Evolutionary conservation across 1,284 basidiomycete species (phyloP), one percentile per base, ranked within the genome.

Genomic region (Ganoderma resinaceum): DNA sequence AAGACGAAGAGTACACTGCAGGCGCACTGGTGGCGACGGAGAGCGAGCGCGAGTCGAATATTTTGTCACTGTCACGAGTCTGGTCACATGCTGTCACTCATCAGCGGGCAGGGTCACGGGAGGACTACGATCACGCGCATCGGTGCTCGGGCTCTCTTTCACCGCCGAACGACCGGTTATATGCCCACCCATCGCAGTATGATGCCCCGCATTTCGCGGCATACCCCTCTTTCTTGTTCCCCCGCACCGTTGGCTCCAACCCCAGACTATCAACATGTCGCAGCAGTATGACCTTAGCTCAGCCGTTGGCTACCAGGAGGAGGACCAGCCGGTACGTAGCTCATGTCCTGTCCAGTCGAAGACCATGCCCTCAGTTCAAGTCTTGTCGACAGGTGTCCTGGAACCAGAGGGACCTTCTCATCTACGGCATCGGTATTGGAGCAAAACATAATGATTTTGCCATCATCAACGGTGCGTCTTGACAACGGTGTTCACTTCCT

Each of bases 341-440:
- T 14, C 35, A 37, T 58, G 33, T 38, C 1, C 35, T 58, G 33
- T 38, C 1, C 35, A 38, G 18, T 31, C 20, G 23, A 49, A 14
- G 23, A 4, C 12, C 23, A 26, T 26, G 11, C 46, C 23, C 46
- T 23, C 23, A 1, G 23, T 12, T 12, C 23, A 11, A 11, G 9
- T 12, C 23, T 26, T 23, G 2, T 49, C 46, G 1, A 26, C 46
- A 49, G 46, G 46, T 49, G 8, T 49, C 46, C 23, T 93, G 91
- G 91, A 91, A 90, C 78, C 88, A 88, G 78, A 84, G 90, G 52
- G 91, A 93, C 77, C 78, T 92, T 31, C 79, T 92, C 64, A 81
- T 87, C 1, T 92, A 93, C 73, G 89, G 91, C 12, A 80, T 87
- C 37, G 91, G 91, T 9, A 87, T 92, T 61, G 91, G 91, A 23